These are phyloP conservation scores for Crassisporium funariophilum DNA, from an alignment of 768 basidiomycete genomes.

Conservation along the genomic window DNA sequence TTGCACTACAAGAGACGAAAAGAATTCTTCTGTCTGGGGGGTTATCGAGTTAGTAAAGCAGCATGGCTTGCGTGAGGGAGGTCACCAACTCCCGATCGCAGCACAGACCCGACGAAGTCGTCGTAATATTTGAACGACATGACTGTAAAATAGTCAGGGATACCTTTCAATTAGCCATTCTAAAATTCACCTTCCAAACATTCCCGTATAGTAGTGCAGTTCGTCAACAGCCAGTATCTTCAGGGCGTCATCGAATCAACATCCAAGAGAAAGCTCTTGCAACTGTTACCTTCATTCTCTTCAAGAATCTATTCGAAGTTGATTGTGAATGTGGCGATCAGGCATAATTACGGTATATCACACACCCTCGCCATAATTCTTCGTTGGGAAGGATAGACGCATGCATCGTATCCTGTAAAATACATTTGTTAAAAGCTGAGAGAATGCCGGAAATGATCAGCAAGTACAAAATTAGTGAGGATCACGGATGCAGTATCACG, in stretches of 20 bases:
- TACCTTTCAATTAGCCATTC: no score
- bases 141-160: constrained; percentile 57
- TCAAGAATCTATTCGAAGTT: constrained; percentile 58
- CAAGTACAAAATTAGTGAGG: constrained; percentile 84
- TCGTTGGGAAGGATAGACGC: constrained; percentile 84
- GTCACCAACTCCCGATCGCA: constrained; percentile 70
- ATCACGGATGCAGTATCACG: constrained; percentile 77
- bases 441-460: neutral
- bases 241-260: neutral
- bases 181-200: constrained; percentile 70
- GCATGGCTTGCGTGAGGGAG: neutral
- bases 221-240: constrained; percentile 82
- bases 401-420: constrained; percentile 76
- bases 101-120: constrained; percentile 75
- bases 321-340: constrained; percentile 7
- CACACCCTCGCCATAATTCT: constrained; percentile 75
- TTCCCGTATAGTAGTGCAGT: constrained; percentile 81
- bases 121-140: constrained; percentile 79
- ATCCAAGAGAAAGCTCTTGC: neutral
- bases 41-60: neutral
- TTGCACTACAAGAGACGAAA: constrained; percentile 89
- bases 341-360: constrained; percentile 3
- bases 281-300: constrained; percentile 56
- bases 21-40: constrained; percentile 52
- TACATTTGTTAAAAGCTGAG: neutral